phyloP scores from a whole-genome alignment of 1,284 basidiomycete species.

The Ustilago nuda region DNA sequence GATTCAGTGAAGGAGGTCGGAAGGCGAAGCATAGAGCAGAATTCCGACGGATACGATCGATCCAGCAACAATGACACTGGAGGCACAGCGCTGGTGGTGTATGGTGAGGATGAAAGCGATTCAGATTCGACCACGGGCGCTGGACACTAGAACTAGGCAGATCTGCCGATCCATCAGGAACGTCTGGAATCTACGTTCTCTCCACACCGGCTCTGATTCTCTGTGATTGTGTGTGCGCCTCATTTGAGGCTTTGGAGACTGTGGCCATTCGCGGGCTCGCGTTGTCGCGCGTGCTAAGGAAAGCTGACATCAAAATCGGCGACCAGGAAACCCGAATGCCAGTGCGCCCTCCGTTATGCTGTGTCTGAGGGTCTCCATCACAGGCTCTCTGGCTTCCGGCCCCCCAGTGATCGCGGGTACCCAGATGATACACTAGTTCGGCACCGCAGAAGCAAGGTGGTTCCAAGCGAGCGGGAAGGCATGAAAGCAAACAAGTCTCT shows the following conservation, averaged over 20 bases:
- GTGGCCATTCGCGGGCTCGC: no score
- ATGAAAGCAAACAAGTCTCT: not conserved
- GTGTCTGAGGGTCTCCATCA: no score
- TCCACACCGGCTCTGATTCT: not conserved
- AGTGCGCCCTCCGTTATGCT: not conserved
- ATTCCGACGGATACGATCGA: conserved; percentile 18
- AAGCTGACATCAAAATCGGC: not conserved
- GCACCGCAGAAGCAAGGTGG: conserved; percentile 1
- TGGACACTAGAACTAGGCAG: conserved; percentile 15
- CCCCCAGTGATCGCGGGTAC: not conserved
- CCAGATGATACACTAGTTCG: not conserved
- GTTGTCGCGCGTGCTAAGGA: not conserved
- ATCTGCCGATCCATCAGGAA: conserved; percentile 8
- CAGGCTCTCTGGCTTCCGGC: no score
- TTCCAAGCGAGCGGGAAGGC: conserved; percentile 1
- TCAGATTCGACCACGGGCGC: conserved; percentile 50
- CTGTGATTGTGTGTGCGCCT: not conserved
- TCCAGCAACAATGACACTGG: conserved; percentile 14
- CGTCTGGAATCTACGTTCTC: not conserved
- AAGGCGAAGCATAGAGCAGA: not conserved
- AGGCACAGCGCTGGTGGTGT: conserved; percentile 63
- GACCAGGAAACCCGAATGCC: not conserved
- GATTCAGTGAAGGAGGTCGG: conserved; percentile 10
- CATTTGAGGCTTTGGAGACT: no score
- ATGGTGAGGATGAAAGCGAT: conserved; percentile 63